Evolutionary conservation across 192 early-diverging fungal genomes (phyloP), one percentile per base, ranked within the genome.

Genomic region (Entomortierella lignicola): DNA sequence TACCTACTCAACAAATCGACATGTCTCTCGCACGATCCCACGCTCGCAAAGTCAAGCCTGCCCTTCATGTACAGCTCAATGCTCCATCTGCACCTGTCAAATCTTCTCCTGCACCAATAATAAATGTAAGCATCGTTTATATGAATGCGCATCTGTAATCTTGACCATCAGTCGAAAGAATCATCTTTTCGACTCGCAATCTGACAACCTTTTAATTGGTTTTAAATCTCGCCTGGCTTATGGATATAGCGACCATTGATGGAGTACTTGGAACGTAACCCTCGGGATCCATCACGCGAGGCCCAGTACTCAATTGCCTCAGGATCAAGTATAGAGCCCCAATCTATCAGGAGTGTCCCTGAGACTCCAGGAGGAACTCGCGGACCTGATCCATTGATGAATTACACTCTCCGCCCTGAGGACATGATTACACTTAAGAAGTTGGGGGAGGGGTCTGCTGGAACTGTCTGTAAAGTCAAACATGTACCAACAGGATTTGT

Each of bases 401-500:
- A 66, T 55, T 68, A 75, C 55, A 72, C 60, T 17, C 70, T 85
- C n/a, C 66, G 75, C 13, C 82, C 88, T 54, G 88, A 90, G 74
- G 96, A 96, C 79, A 88, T 99, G 62, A 82, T 88, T 31, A 85
- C 91, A 12, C 71, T 94, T 50, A 71, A 86, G 20, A 92, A 94
- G 69, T 83, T 99, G 41, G 98, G 98, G 47, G 93, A 96, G 34
- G 98, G 98, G 4, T 92, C 93, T 29, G 95, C 95, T 48, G 82
- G 82, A 23, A 96, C 96, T 1, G 98, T 99, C 29, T 85, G 91
- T 37, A 94, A 94, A 82, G 94, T 97, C 20, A 70, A 86, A 66
- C 93, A 98, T 81, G 68, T 80, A 53, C 93, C 93, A 30, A 89
- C 86, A 26, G 81, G 82, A 15, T 87, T 87, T 27, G 85, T 98